A percentile compares a stretch with the other conserved stretches of the same genome.
These are phyloP conservation scores for Prunus persica DNA, from an alignment of 306 rosid species.

Conservation along the genomic window DNA sequence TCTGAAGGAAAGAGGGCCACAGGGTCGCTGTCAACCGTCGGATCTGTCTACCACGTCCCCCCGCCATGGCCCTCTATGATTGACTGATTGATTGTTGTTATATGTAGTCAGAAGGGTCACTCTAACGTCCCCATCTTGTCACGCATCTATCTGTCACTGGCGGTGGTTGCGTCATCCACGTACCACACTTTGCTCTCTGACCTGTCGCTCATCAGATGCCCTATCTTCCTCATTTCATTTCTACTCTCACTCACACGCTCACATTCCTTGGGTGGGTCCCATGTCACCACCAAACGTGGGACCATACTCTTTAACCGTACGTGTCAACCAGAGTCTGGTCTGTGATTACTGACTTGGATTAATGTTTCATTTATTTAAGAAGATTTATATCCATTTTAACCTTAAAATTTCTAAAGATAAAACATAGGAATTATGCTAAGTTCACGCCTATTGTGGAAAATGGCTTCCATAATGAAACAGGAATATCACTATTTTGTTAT, in stretches of 20 bases:
- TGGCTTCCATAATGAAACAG: too few species aligned
- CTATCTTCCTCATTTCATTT: background rate
- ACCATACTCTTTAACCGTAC: background rate
- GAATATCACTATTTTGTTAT: too few species aligned
- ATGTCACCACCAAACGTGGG: background rate
- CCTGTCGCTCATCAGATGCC: slow-evolving; percentile 6
- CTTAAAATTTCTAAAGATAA: too few species aligned
- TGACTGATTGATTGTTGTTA: slow-evolving; percentile 29
- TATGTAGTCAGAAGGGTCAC: slow-evolving; percentile 6
- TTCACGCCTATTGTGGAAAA: too few species aligned
- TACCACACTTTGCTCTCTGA: background rate
- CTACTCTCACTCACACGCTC: too few species aligned
- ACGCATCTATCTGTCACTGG: slow-evolving; percentile 10
- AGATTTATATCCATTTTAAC: too few species aligned
- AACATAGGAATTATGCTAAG: too few species aligned
- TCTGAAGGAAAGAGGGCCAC: background rate
- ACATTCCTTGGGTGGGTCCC: background rate
- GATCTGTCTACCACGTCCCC: slow-evolving; percentile 34
- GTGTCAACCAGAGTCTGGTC: background rate
- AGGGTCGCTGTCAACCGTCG: slow-evolving; percentile 42
- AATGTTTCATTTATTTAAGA: too few species aligned
- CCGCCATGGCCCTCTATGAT: background rate
- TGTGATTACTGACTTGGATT: too few species aligned
- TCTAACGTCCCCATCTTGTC: slow-evolving; percentile 36
- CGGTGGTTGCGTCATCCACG: slow-evolving; percentile 34